Evolutionary conservation across 2,329 filamentous ascomycete species (phyloP).

Genomic region (Cordyceps farinosa): DNA sequence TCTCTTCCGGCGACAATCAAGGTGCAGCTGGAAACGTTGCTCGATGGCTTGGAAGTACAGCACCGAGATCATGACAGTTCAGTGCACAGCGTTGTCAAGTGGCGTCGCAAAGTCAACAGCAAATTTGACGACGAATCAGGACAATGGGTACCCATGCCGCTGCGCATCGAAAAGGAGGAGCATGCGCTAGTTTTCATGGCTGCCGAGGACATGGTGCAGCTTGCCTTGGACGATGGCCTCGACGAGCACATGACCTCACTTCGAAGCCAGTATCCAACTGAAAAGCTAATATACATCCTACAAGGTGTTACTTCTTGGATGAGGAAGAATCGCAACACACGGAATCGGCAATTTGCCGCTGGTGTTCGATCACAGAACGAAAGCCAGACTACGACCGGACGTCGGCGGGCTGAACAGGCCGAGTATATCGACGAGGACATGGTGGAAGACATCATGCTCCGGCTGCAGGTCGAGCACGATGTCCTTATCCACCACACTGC

Average conservation of each 20-base stretch:
- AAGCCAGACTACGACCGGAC: conserved; percentile 27
- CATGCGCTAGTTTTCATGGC: conserved; percentile 60
- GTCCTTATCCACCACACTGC: conserved; percentile 68
- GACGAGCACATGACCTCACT: conserved; percentile 56
- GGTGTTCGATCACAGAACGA: conserved; percentile 50
- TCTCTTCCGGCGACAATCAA: conserved; percentile 48
- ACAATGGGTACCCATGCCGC: conserved; percentile 61
- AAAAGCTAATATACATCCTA: conserved; percentile 65
- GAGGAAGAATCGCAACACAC: conserved; percentile 63
- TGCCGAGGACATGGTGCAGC: conserved; percentile 63
- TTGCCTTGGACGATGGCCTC: conserved; percentile 52
- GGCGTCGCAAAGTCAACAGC: conserved; percentile 65
- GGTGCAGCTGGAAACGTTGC: conserved; percentile 47
- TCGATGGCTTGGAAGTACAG: conserved; percentile 49
- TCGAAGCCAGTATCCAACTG: conserved; percentile 48
- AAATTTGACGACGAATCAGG: conserved; percentile 58
- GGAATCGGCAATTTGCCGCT: conserved; percentile 65
- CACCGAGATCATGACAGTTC: conserved; percentile 43
- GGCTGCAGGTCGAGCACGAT: conserved; percentile 64
- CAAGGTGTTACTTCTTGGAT: conserved; percentile 66
- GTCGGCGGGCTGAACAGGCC: conserved; percentile 36
- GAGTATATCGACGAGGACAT: conserved; percentile 62
- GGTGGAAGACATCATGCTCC: conserved; percentile 67
- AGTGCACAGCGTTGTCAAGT: conserved; percentile 56
- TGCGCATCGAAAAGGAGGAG: conserved; percentile 51